Base-by-base conservation (phyloP, 768 basidiomycete species). In the Rhizopogon salebrosus region DNA sequence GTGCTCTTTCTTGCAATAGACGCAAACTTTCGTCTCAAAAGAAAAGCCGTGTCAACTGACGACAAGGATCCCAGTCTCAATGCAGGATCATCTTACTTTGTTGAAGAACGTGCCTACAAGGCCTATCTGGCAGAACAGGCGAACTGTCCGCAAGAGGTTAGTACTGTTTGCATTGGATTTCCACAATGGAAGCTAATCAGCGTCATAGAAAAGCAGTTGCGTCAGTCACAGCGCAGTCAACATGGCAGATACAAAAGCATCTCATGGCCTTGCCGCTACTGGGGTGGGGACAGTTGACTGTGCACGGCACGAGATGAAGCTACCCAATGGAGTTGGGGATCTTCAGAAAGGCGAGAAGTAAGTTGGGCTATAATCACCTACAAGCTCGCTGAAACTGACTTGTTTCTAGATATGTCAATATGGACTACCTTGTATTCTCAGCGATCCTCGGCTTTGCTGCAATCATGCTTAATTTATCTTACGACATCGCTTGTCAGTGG, bases 11-110 rank as follows among this genome's bases (percentile, higher is more conserved):
- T 71, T 1, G 62, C 58, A 0, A 62, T 72, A 2, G 68, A 71
- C 52, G 67, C 68, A 0, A 71, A 71, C 52, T 72, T 72, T 50
- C 54, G 64, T 3, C 57, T 71, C 16, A 68, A 68, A 39, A 50
- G 59, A 8, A 50, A 55, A 27, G 58, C 61, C 14, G 60, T 62
- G 1, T 69, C 67, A 16, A 63, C 27, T 8, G 57, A 65, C 2
- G 54, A 58, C 8, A 51, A 41, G 3, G 66, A 70, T 54, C 69
- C 69, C 14, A 55, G 60, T 6, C 57, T 70, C 3, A 64, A 60
- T 64, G 68, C 0, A 60, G 53, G 42, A 56, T n/a, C n/a, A n/a
- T n/a, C 67, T 1, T 70, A 66, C 48, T 56, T 68, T 27, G 61
- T 68, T 8, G 64, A 63, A 24, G 60, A 61, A 11, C 53, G 5